Conservation (phyloP, 73 alveolate genomes). For the Diophrys sp. region DNA sequence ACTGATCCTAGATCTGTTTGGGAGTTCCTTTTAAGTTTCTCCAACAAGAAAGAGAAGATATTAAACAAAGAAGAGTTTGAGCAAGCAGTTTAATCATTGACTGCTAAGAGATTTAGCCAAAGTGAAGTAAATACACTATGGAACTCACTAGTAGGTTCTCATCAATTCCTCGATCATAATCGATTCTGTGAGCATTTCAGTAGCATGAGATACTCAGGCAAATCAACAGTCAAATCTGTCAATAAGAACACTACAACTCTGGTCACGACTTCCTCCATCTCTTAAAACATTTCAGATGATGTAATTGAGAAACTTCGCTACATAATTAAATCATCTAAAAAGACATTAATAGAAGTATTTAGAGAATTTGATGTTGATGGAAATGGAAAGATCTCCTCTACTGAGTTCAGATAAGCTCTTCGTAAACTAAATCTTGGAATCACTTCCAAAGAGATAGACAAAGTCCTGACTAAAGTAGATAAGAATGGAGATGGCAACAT, state of each 20-base stretch:
- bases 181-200: slow-evolving; percentile 11
- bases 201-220: slow-evolving; percentile 27
- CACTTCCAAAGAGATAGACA: slow-evolving; percentile 79
- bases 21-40: slow-evolving; percentile 50
- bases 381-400: slow-evolving; percentile 65
- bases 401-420: slow-evolving; percentile 83
- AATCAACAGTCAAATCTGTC: slow-evolving; percentile 35
- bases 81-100: slow-evolving; percentile 9
- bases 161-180: slow-evolving; percentile 9
- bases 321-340: slow-evolving; percentile 45
- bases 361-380: slow-evolving; percentile 68
- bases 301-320: slow-evolving; percentile 60
- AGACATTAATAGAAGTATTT: slow-evolving; percentile 51
- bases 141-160: slow-evolving; percentile 50
- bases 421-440: slow-evolving; percentile 72
- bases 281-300: slow-evolving; percentile 45
- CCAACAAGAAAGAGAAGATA: not conserved
- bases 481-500: slow-evolving; percentile 69
- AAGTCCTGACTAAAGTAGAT: slow-evolving; percentile 58
- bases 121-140: slow-evolving; percentile 60
- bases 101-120: slow-evolving; percentile 38
- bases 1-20: slow-evolving; percentile 63
- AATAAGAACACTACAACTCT: slow-evolving; percentile 47
- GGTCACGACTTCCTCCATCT: slow-evolving; percentile 54
- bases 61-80: slow-evolving; percentile 6